Evolutionary conservation across 2,329 filamentous ascomycete genomes (phyloP).

Genomic region (Zarea fungicola): DNA sequence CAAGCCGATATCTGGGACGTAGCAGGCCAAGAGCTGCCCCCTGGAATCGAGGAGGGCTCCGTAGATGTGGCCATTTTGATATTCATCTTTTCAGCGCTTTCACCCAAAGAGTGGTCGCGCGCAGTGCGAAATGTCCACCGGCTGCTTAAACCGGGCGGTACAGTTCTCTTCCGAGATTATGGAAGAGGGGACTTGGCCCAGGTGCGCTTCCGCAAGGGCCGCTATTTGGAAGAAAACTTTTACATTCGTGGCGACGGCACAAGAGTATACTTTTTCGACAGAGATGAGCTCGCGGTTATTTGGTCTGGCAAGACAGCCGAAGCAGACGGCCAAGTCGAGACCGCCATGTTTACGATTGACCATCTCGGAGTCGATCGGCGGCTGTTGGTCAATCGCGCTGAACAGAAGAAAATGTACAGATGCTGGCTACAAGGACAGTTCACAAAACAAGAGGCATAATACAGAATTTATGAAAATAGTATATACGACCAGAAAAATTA

Average conservation of each 20-base stretch:
- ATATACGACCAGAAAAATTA: constrained; percentile 8
- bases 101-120: constrained; percentile 76
- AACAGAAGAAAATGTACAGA: constrained; percentile 94
- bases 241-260: constrained; percentile 95
- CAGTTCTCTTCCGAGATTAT: constrained; percentile 94
- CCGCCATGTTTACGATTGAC: constrained; percentile 59
- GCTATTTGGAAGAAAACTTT: constrained; percentile 94
- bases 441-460: constrained; percentile 54
- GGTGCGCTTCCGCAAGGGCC: constrained; percentile 92
- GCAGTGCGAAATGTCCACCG: constrained; percentile 77
- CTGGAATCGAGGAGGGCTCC: constrained; percentile 67
- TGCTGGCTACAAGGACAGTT: constrained; percentile 92
- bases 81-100: constrained; percentile 93
- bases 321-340: constrained; percentile 22
- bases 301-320: constrained; percentile 53
- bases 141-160: constrained; percentile 85
- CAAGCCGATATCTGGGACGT: constrained; percentile 95
- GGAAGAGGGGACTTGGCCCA: constrained; percentile 92
- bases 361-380: constrained; percentile 81
- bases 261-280: constrained; percentile 94
- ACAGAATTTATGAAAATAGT: constrained; percentile 9
- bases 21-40: constrained; percentile 66
- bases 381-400: constrained; percentile 85
- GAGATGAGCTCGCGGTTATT: constrained; percentile 72
- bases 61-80: constrained; percentile 93